Percentiles rank a stretch among this genome's conserved stretches.
Evolutionary conservation across 2,329 filamentous ascomycete species (phyloP).

Genomic region (Helotiales sp.): DNA sequence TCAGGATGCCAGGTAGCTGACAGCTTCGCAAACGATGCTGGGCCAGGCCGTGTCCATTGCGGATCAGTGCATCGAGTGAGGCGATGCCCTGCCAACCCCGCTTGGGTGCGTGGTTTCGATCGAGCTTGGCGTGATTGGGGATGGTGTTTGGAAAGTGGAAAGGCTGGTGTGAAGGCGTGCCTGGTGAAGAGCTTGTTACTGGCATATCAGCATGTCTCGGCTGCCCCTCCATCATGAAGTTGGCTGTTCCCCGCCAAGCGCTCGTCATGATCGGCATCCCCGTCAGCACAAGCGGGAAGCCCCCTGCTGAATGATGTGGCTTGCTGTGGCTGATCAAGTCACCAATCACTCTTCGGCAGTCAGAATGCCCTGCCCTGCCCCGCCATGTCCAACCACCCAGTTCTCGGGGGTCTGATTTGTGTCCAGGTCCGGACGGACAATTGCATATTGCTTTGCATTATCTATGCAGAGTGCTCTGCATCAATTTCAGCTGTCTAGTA

Average conservation of each 20-base stretch:
- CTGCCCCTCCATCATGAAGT: not conserved
- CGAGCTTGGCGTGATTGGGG: no score
- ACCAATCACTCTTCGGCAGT: not conserved
- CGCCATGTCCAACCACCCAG: no score
- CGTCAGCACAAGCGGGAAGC: slow-evolving; percentile 1
- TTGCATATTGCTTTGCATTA: slow-evolving; percentile 3
- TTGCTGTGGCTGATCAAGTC: slow-evolving; percentile 6
- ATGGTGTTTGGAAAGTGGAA: not conserved
- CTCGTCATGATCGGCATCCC: slow-evolving; percentile 26
- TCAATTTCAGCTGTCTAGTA: slow-evolving; percentile 19
- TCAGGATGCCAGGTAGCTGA: slow-evolving; percentile 4
- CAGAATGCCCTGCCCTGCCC: not conserved
- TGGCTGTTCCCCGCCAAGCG: not conserved
- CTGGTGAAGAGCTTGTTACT: not conserved
- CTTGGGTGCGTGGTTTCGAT: not conserved
- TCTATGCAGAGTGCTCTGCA: slow-evolving; percentile 1
- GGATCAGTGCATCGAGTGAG: not conserved
- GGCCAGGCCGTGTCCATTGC: not conserved
- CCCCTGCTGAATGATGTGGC: slow-evolving; percentile 9
- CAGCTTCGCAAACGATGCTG: not conserved
- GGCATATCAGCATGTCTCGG: no score
- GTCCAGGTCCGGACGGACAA: not conserved
- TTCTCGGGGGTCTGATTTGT: not conserved
- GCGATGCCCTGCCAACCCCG: not conserved
- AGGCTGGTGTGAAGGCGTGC: not conserved